These are phyloP conservation scores for grape (Vitis vinifera) DNA, from an alignment of 164 flowering plant genomes.

Conservation along the genomic window ASM3070453v1 NC_081808.1:1480501-1481000, in stretches of 20 bases:
- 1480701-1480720: conserved; percentile 26
- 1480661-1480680: conserved; percentile 27
- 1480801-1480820: conserved; percentile 26
- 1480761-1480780: conserved; percentile 23
- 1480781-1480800: conserved; percentile 30
- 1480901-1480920: conserved; percentile 16
- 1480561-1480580: background rate
- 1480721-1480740: conserved; percentile 13
- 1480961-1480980: conserved; percentile 17
- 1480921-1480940: conserved; percentile 25
- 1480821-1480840: conserved; percentile 34
- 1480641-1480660: conserved; percentile 34
- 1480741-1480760: conserved; percentile 31
- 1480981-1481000: background rate
- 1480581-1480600: background rate
- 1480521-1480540: conserved; percentile 14
- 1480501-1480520: conserved; percentile 25
- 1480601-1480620: conserved; percentile 2
- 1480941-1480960: conserved; percentile 28
- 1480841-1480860: conserved; percentile 28
- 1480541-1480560: background rate
- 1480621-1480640: conserved; percentile 25
- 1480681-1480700: conserved; percentile 23
- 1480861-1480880: conserved; percentile 13
- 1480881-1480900: conserved; percentile 12